Base-by-base conservation (phyloP, 192 early-diverging fungal species). In the Linnemannia hyalina region DNA sequence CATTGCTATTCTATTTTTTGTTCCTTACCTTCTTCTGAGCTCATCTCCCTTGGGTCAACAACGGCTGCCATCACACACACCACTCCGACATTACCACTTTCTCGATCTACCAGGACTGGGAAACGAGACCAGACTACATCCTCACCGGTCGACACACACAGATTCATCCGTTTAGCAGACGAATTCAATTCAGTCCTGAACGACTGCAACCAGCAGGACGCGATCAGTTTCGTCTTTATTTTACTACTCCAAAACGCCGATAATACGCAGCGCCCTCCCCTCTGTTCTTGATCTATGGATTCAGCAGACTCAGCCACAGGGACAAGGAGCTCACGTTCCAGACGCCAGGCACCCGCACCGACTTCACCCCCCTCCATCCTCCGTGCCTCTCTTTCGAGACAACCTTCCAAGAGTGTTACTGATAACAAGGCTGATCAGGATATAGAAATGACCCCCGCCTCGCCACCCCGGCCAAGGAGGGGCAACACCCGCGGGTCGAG, bases 241-340 rank as follows among this genome's bases (percentile, higher is more conserved):
- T 26, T 57, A 26, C n/a, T 26, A 26, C 55, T 32, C 55, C 55
- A 23, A 65, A 65, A 65, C 60, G 29, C 60, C 60, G 32, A 65
- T 65, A 65, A 65, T 65, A 65, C 60, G 60, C 60, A 65, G 32
- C n/a, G 29, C 23, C 55, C 5, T 52, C 29, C 29, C 26, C 13
- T 32, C 3, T 4, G 4, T 11, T 65, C 29, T 65, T 65, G 73
- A 44, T 54, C 60, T 22, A 82, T 82, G 80, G 74, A 70, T 6
- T 70, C 80, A 20, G 18, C 63, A 54, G 80, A 75, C 10, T 42
- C 80, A 40, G 49, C 57, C 63, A 46, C 82, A 63, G 57, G 81
- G 4, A 55, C 71, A 68, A 74, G 70, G 72, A 60, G 70, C 70
- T 73, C 82, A 23, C 75, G 82, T 40, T 36, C 52, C 35, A 73